Conservation (phyloP, 2,329 filamentous ascomycete species). For the Elsinoe batatas region DNA sequence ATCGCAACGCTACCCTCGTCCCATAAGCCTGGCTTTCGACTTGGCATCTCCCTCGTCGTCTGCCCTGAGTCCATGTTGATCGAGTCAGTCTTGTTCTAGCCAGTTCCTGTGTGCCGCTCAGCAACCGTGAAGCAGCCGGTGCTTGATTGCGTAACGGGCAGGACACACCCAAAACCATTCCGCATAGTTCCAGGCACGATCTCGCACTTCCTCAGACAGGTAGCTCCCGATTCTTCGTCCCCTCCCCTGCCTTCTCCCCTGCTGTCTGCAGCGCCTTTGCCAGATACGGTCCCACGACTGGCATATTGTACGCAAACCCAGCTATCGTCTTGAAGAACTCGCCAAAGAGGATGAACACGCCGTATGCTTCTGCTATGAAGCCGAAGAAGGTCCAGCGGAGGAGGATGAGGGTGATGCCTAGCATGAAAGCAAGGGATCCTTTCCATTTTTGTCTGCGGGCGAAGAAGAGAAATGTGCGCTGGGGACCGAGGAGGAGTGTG, state of each 20-base stretch:
- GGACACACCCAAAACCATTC: no score
- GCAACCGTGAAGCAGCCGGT: no score
- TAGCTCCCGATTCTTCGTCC: slow-evolving; percentile 63
- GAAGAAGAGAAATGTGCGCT: slow-evolving; percentile 91
- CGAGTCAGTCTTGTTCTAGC: neutral
- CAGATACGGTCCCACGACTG: slow-evolving; percentile 79
- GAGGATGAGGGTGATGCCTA: slow-evolving; percentile 75
- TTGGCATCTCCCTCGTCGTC: no score
- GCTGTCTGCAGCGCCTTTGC: slow-evolving; percentile 63
- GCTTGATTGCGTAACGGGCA: no score
- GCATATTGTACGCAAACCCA: slow-evolving; percentile 73
- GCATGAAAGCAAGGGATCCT: slow-evolving; percentile 79
- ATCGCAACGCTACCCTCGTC: no score
- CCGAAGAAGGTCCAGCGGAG: slow-evolving; percentile 85
- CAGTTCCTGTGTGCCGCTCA: no score
- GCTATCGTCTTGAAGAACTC: slow-evolving; percentile 93
- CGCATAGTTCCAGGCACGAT: no score
- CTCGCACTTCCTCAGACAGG: slow-evolving; percentile 49
- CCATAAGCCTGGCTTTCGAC: no score
- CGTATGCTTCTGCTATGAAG: slow-evolving; percentile 84
- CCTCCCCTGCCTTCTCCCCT: slow-evolving; percentile 56
- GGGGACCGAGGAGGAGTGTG: slow-evolving; percentile 85
- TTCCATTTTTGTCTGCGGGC: slow-evolving; percentile 85
- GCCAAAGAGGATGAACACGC: slow-evolving; percentile 85
- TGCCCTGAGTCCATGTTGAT: no score